Evolutionary conservation across 2,329 filamentous ascomycete genomes (phyloP), one percentile per base, ranked within the genome.

Genomic region (Arachnomyces sp.): DNA sequence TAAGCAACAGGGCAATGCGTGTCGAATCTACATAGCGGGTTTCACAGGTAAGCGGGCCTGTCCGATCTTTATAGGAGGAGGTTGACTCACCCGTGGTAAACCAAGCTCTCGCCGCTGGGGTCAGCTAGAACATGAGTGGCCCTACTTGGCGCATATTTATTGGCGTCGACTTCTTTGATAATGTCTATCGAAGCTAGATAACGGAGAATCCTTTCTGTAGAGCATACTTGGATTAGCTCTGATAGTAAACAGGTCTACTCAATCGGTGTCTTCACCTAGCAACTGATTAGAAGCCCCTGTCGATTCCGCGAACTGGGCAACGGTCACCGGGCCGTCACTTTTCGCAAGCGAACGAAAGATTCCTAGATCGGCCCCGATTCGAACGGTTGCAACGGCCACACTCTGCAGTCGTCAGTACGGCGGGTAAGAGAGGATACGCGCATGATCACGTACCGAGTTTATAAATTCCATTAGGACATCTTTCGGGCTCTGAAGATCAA

Each of bases 171-270:
- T 25, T 25, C 21, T 25, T 25, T 25, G 9, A 25, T 25, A 5
- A 50, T 36, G 7, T 44, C 37, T 11, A 34, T 44, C 3, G 52
- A 51, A 2, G 52, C 50, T 12, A 57, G 38, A 28, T 55, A 54
- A 29, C 57, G 54, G 15, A 56, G 45, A 11, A 60, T 25, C 9
- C 21, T 25, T 25, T 25, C 21, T 25, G 9, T 9, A 9, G 21
- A 25, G 9, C 21, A 25, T 9, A 9, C 21, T 25, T 25, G 21
- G 21, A 25, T 25, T 25, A 25, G 21, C 21, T 25, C 5, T 5
- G 21, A 7, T 15, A 13, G 16, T 14, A 16, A 7, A 7, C 7
- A 15, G 14, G 16, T 16, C n/a, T 13, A 31, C 7, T 31, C n/a
- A 16, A 13, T 4, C 5, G 7, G 18, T 4, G 34, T 5, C 18